These are phyloP conservation scores for Serpula lacrymans DNA, from an alignment of 768 basidiomycete species.

Conservation along the genomic window DNA sequence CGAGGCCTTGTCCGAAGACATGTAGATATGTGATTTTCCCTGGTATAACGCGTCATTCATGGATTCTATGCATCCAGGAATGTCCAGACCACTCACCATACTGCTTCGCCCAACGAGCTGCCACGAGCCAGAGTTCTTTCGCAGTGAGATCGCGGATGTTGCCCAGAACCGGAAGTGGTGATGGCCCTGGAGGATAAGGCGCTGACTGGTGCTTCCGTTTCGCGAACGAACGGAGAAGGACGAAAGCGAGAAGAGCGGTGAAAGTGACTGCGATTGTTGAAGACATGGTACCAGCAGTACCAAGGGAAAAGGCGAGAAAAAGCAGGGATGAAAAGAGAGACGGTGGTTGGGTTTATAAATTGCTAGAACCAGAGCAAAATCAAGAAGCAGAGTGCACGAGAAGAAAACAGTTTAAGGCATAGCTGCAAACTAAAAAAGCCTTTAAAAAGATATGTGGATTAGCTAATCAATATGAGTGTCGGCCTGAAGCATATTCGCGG, in stretches of 20 bases:
- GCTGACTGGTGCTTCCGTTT: slow-evolving; percentile 28
- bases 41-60: slow-evolving; percentile 18
- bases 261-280: not conserved
- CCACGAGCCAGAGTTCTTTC: slow-evolving; percentile 65
- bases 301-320: too few relatives aligned
- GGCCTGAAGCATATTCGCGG: too few relatives aligned
- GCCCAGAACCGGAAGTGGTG: slow-evolving; percentile 60
- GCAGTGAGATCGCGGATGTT: slow-evolving; percentile 58
- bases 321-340: not conserved
- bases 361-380: not conserved
- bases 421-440: too few relatives aligned
- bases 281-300: too few relatives aligned
- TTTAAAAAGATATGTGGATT: too few relatives aligned
- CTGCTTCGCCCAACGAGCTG: slow-evolving; percentile 55
- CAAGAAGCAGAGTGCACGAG: not conserved
- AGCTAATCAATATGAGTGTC: too few relatives aligned
- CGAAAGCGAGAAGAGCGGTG: slow-evolving; percentile 13
- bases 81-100: slow-evolving; percentile 48
- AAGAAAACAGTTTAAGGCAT: not conserved
- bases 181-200: slow-evolving; percentile 65
- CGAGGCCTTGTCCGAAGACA: slow-evolving; percentile 60
- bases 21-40: slow-evolving; percentile 66
- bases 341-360: not conserved
- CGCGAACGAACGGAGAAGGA: slow-evolving; percentile 15
- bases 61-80: too few relatives aligned